These are phyloP conservation scores for Globisporangium sylvaticum DNA, from an alignment of 352 stramenopile genomes.

Conservation along the genomic window DNA sequence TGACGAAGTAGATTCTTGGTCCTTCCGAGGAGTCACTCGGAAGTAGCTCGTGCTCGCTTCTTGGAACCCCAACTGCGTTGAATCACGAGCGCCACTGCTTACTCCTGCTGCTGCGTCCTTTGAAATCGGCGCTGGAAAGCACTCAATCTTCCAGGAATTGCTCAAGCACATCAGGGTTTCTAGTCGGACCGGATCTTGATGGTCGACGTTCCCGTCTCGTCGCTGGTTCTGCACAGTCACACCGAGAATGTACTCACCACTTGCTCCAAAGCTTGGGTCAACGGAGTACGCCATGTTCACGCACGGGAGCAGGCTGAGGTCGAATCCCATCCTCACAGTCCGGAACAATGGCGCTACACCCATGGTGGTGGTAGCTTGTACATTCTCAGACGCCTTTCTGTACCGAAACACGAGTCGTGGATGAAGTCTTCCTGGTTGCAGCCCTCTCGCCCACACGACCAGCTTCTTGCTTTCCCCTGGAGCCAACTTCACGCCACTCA, in stretches of 20 bases:
- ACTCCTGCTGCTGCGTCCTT: neutral
- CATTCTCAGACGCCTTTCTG: slow-evolving; percentile 17
- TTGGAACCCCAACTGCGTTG: slow-evolving; percentile 45
- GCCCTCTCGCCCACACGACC: slow-evolving; percentile 48
- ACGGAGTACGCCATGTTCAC: slow-evolving; percentile 63
- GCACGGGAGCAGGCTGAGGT: slow-evolving; percentile 53
- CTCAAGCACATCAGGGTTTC: slow-evolving; percentile 64
- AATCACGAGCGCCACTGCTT: slow-evolving; percentile 22
- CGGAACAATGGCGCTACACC: slow-evolving; percentile 23
- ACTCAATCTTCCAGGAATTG: slow-evolving; percentile 53
- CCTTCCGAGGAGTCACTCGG: slow-evolving; percentile 34
- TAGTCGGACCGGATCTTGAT: slow-evolving; percentile 36
- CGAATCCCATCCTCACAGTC: slow-evolving; percentile 53
- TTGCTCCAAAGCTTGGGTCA: slow-evolving; percentile 57
- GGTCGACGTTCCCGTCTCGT: slow-evolving; percentile 18
- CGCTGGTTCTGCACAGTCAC: slow-evolving; percentile 63
- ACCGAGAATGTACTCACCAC: slow-evolving; percentile 70
- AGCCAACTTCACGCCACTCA: slow-evolving; percentile 42
- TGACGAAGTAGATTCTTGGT: neutral
- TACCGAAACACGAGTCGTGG: slow-evolving; percentile 73
- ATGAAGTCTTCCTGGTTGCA: slow-evolving; percentile 34
- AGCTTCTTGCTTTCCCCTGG: slow-evolving; percentile 51
- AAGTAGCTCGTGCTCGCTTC: slow-evolving; percentile 82
- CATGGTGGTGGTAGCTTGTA: slow-evolving; percentile 11
- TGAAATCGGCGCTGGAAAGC: slow-evolving; percentile 21